A percentile compares a stretch with the other conserved stretches of the same genome.
Evolutionary conservation across 352 stramenopile species (phyloP).

Genomic region (Phytophthora macrochlamydospora): DNA sequence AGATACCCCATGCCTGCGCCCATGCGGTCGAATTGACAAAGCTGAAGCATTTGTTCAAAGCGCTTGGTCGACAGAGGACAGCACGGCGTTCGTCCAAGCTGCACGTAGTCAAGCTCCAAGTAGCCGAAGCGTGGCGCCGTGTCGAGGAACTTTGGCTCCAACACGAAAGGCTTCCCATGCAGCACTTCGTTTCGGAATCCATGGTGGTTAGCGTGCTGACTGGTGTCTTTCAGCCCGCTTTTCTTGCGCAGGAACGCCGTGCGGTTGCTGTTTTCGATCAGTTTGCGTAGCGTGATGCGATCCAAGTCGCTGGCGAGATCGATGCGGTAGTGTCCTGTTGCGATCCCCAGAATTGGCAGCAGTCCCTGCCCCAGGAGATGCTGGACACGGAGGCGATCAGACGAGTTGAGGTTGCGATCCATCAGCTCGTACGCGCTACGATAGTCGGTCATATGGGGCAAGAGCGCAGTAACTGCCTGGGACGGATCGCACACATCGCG

Average conservation of each 20-base stretch:
- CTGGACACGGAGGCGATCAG: constrained; percentile 62
- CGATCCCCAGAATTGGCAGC: constrained; percentile 65
- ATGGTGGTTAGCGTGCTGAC: constrained; percentile 75
- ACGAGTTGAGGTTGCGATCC: constrained; percentile 60
- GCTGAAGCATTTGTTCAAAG: constrained; percentile 67
- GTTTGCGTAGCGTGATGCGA: constrained; percentile 66
- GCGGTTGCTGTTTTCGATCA: constrained; percentile 81
- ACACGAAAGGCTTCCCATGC: constrained; percentile 59
- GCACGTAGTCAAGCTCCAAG: constrained; percentile 80
- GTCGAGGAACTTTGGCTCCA: constrained; percentile 71
- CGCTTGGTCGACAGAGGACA: constrained; percentile 63
- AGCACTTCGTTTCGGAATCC: constrained; percentile 81
- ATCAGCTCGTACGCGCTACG: constrained; percentile 69
- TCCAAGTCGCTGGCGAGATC: constrained; percentile 74
- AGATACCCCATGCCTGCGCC: constrained; percentile 35
- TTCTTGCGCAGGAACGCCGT: constrained; percentile 78
- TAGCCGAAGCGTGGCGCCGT: constrained; percentile 68
- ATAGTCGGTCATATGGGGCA: constrained; percentile 79
- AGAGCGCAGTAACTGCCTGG: constrained; percentile 62
- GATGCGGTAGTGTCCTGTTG: constrained; percentile 69
- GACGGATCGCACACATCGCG: constrained; percentile 66
- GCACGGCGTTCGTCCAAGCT: constrained; percentile 42
- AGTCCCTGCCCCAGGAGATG: constrained; percentile 67
- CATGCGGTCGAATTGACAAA: constrained; percentile 66
- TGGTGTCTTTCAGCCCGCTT: constrained; percentile 67